These are phyloP conservation scores for Salix arbutifolia DNA, from an alignment of 345 rosid genomes.

Conservation along the genomic window DNA sequence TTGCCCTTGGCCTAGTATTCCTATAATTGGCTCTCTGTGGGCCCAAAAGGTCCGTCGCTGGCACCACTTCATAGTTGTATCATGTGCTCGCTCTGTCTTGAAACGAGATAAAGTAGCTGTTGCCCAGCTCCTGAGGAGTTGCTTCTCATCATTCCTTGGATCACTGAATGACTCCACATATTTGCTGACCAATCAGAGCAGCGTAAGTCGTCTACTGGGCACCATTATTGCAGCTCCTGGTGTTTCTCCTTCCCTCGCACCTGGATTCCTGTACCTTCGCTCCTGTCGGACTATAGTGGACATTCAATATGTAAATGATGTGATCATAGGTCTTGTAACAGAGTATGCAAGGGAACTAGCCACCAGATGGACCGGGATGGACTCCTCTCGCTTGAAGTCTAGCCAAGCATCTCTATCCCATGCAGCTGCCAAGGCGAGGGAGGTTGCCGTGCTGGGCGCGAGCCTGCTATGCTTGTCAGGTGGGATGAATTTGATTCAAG, in stretches of 20 bases:
- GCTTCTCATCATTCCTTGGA: slow-evolving; percentile 56
- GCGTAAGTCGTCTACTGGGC: slow-evolving; percentile 49
- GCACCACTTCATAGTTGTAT: slow-evolving; percentile 54
- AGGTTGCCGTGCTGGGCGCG: slow-evolving; percentile 53
- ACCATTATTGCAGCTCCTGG: slow-evolving; percentile 24
- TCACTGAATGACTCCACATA: slow-evolving; percentile 22
- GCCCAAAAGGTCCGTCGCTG: slow-evolving; percentile 63
- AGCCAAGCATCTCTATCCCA: slow-evolving; percentile 41
- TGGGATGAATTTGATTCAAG: slow-evolving; percentile 42
- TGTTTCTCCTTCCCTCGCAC: slow-evolving; percentile 33
- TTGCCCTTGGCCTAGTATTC: slow-evolving; percentile 49
- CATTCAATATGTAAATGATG: slow-evolving; percentile 31
- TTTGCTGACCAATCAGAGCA: slow-evolving; percentile 30
- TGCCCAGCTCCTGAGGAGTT: slow-evolving; percentile 52
- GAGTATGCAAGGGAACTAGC: slow-evolving; percentile 46
- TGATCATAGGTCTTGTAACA: slow-evolving; percentile 43
- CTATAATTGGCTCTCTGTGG: slow-evolving; percentile 60
- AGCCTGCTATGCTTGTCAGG: slow-evolving; percentile 51
- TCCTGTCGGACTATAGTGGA: slow-evolving; percentile 45
- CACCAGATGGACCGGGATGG: slow-evolving; percentile 21
- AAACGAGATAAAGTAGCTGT: slow-evolving; percentile 48
- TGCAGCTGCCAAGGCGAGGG: slow-evolving; percentile 44
- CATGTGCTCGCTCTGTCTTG: slow-evolving; percentile 52
- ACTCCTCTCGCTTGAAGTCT: slow-evolving; percentile 36
- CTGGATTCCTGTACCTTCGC: slow-evolving; percentile 59